phyloP scores from a whole-genome alignment of 495 filamentous ascomycete species.

The Xylaria telfairii region DNA sequence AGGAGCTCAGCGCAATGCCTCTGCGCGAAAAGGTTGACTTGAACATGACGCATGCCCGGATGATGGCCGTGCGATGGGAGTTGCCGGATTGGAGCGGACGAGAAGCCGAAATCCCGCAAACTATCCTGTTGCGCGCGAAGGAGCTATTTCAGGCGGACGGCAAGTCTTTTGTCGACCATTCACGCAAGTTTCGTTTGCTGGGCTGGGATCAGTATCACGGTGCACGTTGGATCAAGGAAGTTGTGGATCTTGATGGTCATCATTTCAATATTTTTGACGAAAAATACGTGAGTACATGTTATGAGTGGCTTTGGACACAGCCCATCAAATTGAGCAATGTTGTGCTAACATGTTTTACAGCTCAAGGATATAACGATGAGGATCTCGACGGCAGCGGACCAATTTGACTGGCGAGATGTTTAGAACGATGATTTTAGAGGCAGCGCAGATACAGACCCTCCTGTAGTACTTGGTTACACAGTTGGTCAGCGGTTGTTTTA shows the following conservation, averaged over 20 bases:
- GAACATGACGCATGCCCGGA: conserved; percentile 44
- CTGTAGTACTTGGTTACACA: background rate
- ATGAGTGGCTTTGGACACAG: background rate
- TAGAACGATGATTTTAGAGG: background rate
- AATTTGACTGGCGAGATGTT: conserved; percentile 30
- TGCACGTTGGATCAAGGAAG: conserved; percentile 40
- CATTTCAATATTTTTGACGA: conserved; percentile 51
- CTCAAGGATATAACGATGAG: conserved; percentile 36
- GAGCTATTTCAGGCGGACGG: conserved; percentile 37
- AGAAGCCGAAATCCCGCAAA: conserved; percentile 36
- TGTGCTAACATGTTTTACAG: conserved; percentile 19
- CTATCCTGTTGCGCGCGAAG: conserved; percentile 46
- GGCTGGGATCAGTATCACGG: conserved; percentile 46
- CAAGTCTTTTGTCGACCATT: conserved; percentile 43
- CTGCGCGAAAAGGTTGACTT: conserved; percentile 45
- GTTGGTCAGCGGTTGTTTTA: background rate
- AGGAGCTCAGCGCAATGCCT: conserved; percentile 41
- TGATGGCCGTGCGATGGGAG: conserved; percentile 45
- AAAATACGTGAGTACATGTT: conserved; percentile 32
- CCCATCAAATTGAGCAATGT: background rate
- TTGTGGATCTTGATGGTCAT: conserved; percentile 49
- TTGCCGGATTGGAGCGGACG: conserved; percentile 42
- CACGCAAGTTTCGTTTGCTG: conserved; percentile 37
- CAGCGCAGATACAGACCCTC: background rate
- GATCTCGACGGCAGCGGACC: conserved; percentile 42